Conservation (phyloP, 2,329 filamentous ascomycete genomes). For the Exophiala spinifera region DNA sequence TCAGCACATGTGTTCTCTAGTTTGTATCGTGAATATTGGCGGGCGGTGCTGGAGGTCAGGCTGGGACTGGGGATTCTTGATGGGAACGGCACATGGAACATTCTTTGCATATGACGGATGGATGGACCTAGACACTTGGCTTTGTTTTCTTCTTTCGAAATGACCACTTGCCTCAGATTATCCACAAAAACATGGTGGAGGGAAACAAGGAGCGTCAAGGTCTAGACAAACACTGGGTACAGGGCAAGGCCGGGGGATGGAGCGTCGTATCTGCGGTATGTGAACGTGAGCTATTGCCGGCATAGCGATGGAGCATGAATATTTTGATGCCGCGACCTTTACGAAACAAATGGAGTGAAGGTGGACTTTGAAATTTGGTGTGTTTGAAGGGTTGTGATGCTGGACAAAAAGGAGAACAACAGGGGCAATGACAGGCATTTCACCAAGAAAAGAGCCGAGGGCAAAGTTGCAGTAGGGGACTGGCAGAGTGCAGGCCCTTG, state of each 20-base stretch:
- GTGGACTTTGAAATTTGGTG: no score
- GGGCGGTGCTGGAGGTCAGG: constrained; percentile 25
- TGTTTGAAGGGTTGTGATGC: no score
- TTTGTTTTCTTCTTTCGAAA: constrained; percentile 15
- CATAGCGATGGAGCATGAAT: constrained; percentile 21
- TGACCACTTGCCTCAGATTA: background rate
- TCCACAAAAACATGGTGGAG: constrained; percentile 1
- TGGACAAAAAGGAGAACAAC: no score
- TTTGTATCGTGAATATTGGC: constrained; percentile 28
- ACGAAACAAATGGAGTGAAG: no score
- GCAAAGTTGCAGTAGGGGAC: no score
- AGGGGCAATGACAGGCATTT: no score
- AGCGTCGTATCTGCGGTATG: constrained; percentile 8
- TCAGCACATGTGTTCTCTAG: constrained; percentile 26
- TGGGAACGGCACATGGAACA: constrained; percentile 18
- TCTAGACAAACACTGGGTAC: constrained; percentile 22
- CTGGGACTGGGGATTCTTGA: constrained; percentile 13
- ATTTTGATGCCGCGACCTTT: no score
- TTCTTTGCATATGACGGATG: constrained; percentile 28
- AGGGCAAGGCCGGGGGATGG: constrained; percentile 9
- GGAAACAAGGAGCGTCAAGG: constrained; percentile 22
- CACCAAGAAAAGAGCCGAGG: no score
- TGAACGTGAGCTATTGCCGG: constrained; percentile 22
- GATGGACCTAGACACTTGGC: constrained; percentile 22
- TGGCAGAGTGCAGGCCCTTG: no score